Conservation (phyloP, 1,284 basidiomycete genomes). For the Anthracocystis walkeri region DNA sequence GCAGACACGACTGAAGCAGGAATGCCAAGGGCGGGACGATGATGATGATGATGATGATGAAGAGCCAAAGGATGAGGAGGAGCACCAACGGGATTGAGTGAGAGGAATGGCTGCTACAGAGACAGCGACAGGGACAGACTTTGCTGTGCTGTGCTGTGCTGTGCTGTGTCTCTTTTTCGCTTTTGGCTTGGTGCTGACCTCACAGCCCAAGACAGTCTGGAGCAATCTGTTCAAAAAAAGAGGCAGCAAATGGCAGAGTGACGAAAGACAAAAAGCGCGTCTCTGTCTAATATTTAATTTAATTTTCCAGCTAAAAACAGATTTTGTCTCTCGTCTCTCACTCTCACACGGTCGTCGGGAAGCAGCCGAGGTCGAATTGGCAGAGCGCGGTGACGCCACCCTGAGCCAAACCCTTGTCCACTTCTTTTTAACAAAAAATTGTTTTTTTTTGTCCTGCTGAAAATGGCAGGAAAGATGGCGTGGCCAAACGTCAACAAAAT, state of each 20-base stretch:
- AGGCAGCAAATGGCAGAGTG: too few species aligned
- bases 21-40: neutral
- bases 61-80: neutral
- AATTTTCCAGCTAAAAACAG: neutral
- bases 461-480: neutral
- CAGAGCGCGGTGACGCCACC: conserved; percentile 3
- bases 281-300: neutral
- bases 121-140: too few species aligned
- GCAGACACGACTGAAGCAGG: neutral
- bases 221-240: neutral
- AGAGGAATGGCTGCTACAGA: neutral
- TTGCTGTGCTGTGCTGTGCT: neutral
- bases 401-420: neutral
- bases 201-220: conserved; percentile 5
- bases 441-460: neutral
- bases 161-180: neutral
- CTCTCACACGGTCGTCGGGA: too few species aligned
- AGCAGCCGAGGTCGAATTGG: neutral
- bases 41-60: neutral
- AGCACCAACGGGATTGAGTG: neutral
- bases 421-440: too few species aligned
- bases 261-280: neutral
- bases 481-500: neutral
- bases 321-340: neutral
- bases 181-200: neutral